These are phyloP conservation scores for Mycothermus thermophilus DNA, from an alignment of 495 filamentous ascomycete genomes.

Conservation along the genomic window DNA sequence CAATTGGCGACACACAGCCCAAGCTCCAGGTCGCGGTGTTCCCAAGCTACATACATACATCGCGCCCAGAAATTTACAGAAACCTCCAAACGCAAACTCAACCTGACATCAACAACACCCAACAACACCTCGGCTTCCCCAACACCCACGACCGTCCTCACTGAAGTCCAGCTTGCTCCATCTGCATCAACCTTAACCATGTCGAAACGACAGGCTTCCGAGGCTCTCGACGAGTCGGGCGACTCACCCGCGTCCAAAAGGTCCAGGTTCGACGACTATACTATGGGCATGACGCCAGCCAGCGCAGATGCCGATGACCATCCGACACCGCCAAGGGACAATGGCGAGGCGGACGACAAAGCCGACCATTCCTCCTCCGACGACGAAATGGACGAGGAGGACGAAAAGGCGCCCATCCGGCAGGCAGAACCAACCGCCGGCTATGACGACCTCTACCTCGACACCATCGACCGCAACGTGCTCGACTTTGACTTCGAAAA, in stretches of 20 bases:
- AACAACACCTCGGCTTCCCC: not conserved
- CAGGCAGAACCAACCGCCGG: constrained; percentile 73
- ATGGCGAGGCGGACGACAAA: constrained; percentile 3
- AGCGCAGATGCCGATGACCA: constrained; percentile 13
- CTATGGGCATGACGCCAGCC: constrained; percentile 19
- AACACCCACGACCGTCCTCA: not conserved
- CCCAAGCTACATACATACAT: not conserved
- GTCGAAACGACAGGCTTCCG: constrained; percentile 59
- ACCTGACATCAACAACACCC: constrained; percentile 1
- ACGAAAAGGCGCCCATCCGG: constrained; percentile 38
- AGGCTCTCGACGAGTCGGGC: constrained; percentile 53
- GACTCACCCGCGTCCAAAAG: constrained; percentile 68
- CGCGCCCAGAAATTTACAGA: constrained; percentile 1
- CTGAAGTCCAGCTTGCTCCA: no score
- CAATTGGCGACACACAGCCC: not conserved
- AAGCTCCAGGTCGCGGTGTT: no score
- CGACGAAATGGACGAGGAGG: constrained; percentile 31
- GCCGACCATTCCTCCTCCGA: constrained; percentile 9
- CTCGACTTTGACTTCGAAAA: constrained; percentile 98
- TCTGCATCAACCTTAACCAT: no score
- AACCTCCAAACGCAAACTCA: no score
- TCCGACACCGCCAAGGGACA: not conserved
- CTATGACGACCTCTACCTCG: constrained; percentile 91
- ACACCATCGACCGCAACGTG: constrained; percentile 81
- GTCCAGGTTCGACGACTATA: constrained; percentile 48